These are phyloP conservation scores for Candida sanyaensis DNA, from an alignment of 1,139 yeast genomes.

Conservation along the genomic window DNA sequence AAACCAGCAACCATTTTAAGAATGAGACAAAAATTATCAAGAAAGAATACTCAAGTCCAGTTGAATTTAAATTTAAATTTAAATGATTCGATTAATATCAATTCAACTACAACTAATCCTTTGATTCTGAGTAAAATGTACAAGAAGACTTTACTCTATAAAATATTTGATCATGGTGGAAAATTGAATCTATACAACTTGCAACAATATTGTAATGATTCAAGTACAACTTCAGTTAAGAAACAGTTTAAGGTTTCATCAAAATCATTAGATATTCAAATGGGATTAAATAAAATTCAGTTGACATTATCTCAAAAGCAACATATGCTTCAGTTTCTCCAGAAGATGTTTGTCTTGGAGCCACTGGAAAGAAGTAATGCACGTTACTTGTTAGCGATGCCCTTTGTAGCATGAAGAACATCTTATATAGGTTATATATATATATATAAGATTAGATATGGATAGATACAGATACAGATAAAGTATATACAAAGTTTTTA, in stretches of 20 bases:
- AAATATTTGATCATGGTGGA: slow-evolving; percentile 44
- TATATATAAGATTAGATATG: neutral
- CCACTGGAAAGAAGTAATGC: slow-evolving; percentile 50
- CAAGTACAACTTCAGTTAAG: slow-evolving; percentile 22
- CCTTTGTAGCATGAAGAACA: slow-evolving; percentile 16
- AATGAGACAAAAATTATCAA: slow-evolving; percentile 24
- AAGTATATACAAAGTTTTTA: neutral
- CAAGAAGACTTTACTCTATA: slow-evolving; percentile 35
- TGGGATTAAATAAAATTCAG: slow-evolving; percentile 30
- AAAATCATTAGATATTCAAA: slow-evolving; percentile 39
- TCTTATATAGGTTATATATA: neutral
- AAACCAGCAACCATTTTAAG: slow-evolving; percentile 26
- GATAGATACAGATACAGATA: no score
- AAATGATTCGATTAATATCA: neutral
- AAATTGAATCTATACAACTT: slow-evolving; percentile 29
- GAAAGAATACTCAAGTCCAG: slow-evolving; percentile 13
- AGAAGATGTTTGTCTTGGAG: slow-evolving; percentile 55
- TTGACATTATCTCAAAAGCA: slow-evolving; percentile 6
- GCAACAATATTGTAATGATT: slow-evolving; percentile 24
- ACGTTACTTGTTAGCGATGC: slow-evolving; percentile 43
- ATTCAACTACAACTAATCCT: neutral
- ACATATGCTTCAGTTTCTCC: slow-evolving; percentile 32
- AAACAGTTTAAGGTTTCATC: slow-evolving; percentile 30
- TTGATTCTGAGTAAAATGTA: slow-evolving; percentile 25
- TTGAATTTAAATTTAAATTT: neutral